phyloP scores from a whole-genome alignment of 352 stramenopile genomes.

The Pythium biforme region DNA sequence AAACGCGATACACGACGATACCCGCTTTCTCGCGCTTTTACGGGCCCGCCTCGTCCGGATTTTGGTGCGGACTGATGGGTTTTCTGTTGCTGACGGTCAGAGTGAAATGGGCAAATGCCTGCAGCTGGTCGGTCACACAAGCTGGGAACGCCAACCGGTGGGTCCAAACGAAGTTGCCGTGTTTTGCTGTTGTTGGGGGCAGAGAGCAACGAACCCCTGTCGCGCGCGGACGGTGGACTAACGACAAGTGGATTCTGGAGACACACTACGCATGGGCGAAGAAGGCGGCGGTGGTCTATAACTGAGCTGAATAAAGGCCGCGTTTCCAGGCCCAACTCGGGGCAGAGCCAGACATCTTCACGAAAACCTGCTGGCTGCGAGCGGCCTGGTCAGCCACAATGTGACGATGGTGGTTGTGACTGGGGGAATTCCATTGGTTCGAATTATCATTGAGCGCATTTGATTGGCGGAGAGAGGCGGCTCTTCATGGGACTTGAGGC shows the following conservation, averaged over 20 bases:
- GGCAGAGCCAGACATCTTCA: constrained; percentile 21
- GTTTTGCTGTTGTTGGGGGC: not conserved
- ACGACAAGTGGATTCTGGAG: not conserved
- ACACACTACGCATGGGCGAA: not conserved
- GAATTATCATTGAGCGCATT: not conserved
- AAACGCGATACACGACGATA: not conserved
- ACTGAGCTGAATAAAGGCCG: not conserved
- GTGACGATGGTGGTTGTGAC: constrained; percentile 4
- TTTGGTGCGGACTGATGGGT: not conserved
- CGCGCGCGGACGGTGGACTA: not conserved
- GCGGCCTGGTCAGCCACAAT: constrained; percentile 10
- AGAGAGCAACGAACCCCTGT: not conserved
- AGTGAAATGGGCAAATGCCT: not conserved
- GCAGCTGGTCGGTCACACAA: not conserved
- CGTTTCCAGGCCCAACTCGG: constrained; percentile 2
- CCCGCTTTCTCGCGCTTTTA: not conserved
- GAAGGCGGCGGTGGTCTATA: not conserved
- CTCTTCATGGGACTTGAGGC: not conserved
- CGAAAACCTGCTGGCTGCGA: constrained; percentile 16
- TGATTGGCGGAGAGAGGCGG: not conserved
- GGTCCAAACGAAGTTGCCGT: not conserved
- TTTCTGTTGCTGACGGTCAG: not conserved
- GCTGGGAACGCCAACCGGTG: no score
- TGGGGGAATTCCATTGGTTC: constrained; percentile 2
- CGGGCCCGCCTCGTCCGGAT: not conserved